These are phyloP conservation scores for Tetragonia tetragonoides DNA, from an alignment of 148 eudicot genomes.

Conservation along the genomic window DNA sequence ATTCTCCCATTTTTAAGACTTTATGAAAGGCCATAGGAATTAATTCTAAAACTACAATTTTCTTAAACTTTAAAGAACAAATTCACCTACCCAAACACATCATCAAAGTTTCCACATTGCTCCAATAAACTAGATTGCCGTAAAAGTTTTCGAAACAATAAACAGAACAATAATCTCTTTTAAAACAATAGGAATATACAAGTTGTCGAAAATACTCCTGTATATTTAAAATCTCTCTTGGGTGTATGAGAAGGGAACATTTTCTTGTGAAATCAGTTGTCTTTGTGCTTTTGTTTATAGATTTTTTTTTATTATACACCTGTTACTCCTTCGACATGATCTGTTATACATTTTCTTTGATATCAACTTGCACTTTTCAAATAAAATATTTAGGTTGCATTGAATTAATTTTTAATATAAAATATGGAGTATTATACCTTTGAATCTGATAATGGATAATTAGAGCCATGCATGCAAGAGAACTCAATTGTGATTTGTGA, in stretches of 20 bases:
- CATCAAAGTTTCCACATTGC: too few species aligned
- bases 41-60: too few species aligned
- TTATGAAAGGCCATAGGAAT: too few species aligned
- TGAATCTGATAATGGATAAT: conserved; percentile 13
- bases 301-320: conserved; percentile 19
- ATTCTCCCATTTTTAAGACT: too few species aligned
- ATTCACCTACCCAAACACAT: too few species aligned
- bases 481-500: background rate
- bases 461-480: conserved; percentile 21
- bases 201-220: background rate
- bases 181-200: too few species aligned
- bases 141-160: too few species aligned
- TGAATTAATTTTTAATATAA: background rate
- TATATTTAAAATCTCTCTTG: background rate
- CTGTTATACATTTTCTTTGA: background rate
- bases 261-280: conserved; percentile 38
- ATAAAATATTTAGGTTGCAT: background rate
- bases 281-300: conserved; percentile 24
- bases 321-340: conserved; percentile 15
- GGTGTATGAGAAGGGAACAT: conserved; percentile 31
- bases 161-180: too few species aligned
- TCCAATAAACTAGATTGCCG: too few species aligned
- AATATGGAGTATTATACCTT: too few species aligned
- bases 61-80: too few species aligned
- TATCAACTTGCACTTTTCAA: conserved; percentile 11